Evolutionary conservation across 352 stramenopile species (phyloP), one percentile per base, ranked within the genome.

Genomic region (Blastocystis sp.): DNA sequence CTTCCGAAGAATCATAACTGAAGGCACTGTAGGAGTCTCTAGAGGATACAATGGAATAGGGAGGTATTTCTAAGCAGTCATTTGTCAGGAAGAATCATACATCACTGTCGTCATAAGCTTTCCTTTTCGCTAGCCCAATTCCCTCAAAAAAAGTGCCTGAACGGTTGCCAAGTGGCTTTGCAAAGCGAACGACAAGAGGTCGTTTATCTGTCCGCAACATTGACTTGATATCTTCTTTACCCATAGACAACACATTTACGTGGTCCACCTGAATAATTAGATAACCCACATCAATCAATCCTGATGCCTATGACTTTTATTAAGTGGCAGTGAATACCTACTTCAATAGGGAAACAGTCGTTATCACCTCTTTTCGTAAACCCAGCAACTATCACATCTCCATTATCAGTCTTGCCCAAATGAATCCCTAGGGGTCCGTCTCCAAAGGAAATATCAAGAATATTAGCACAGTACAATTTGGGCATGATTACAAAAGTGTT

Each of bases 401-500:
- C 53, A 15, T 23, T 84, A 13, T 64, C 43, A 23, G 53, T 53
- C 55, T 68, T 53, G 18, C 73, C 73, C 29, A 84, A 15, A 20
- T 53, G 73, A 45, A 84, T 66, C 5, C 73, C 73, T 23, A 84
- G n/a, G 2, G 73, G 73, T 69, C 73, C 73, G 2, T 84, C 73
- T 18, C 73, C 73, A 45, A 84, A 66, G 7, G 39, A 37, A 47
- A 84, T 55, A 39, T 84, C 55, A 29, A 84, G 26, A 11, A 84
- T 54, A 29, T 47, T 66, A 18, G 59, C 15, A n/a, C 47, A 26
- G 47, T 84, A 84, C 4, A 84, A 11, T 68, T 84, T 84, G 50
- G 62, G 73, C 73, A 84, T 84, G 11, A 47, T 43, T 53, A 66
- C 15, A 29, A 69, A 23, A 34, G 29, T 34, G 29, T 34, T 34